Evolutionary conservation across 75 land plant genomes (phyloP).

Genomic region (Chamaecyparis obtusa): DNA sequence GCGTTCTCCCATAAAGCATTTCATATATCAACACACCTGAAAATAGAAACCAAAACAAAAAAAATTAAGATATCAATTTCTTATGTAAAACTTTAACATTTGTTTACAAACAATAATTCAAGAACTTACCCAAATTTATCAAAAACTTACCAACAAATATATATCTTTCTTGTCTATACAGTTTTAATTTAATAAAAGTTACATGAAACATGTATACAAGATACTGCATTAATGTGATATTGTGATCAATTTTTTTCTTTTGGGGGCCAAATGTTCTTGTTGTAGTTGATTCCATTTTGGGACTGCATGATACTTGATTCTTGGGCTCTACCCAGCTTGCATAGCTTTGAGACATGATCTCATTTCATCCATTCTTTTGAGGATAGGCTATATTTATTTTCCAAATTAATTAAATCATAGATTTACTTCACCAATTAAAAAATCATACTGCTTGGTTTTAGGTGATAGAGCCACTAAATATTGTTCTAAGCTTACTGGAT

Average conservation of each 20-base stretch:
- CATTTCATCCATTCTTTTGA: too few relatives aligned
- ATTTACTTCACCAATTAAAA: too few relatives aligned
- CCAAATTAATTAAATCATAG: too few relatives aligned
- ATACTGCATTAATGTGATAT: background rate
- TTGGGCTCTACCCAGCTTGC: background rate
- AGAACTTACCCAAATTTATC: background rate
- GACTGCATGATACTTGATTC: too few relatives aligned
- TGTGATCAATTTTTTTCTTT: too few relatives aligned
- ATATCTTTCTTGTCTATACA: background rate
- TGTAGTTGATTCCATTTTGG: too few relatives aligned
- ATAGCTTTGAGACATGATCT: background rate
- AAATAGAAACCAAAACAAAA: background rate
- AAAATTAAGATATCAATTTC: background rate
- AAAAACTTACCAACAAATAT: background rate
- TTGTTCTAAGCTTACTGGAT: too few relatives aligned
- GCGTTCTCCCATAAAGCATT: slow-evolving; percentile 96
- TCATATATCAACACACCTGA: slow-evolving; percentile 90
- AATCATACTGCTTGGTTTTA: too few relatives aligned
- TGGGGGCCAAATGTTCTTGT: too few relatives aligned
- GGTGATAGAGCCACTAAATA: too few relatives aligned
- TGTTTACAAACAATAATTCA: background rate
- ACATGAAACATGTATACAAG: background rate
- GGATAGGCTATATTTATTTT: too few relatives aligned
- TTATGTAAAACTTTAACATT: background rate
- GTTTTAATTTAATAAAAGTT: background rate